Base-by-base conservation (phyloP, 1,139 yeast species). In the Candida pseudoviswanathii region DNA sequence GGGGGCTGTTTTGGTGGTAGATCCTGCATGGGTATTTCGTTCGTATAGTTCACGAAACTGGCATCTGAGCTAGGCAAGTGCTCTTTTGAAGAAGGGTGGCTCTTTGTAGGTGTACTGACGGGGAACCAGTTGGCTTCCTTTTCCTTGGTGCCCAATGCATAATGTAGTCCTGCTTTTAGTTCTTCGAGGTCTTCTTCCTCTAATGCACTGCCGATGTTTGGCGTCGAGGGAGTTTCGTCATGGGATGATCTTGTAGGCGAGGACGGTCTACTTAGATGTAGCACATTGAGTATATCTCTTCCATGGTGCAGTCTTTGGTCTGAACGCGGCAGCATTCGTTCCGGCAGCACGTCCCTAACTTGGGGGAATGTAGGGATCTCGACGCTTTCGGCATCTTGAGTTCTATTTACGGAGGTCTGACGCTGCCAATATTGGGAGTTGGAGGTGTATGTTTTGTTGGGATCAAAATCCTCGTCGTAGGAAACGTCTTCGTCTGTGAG, bases 41-140 rank as follows among this genome's bases (percentile, higher is more conserved):
- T 64, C 8, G 61, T 51, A 43, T 57, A 61, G 7, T 54, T 54
- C 26, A 16, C 39, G 32, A 39, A 42, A 31, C 32, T 9, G 25
- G 46, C 7, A 10, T 43, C 29, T n/a, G 39, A 25, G n/a, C 38
- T 42, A 2, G 22, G 39, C 3, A 41, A 11, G 9, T 34, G 33
- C 3, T 47, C 47, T 24, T 41, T 32, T 10, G 40, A 29, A 9
- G 22, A n/a, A 9, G 24, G 41, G 11, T 31, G 38, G 3, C 50
- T 31, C n/a, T 50, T 55, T 21, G 51, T 51, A 3, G 55, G 48
- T n/a, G 44, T 41, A 8, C 48, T 34, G 8, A 61, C 62, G 3
- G 73, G 75, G 39, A 71, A 63, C 77, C 77, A 71, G 38, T 66
- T 62, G 9, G 69, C 62, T 3, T 51, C 63, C 5, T 58, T 54